Conservation (phyloP, 768 basidiomycete genomes). For the Hericium rajendrae region DNA sequence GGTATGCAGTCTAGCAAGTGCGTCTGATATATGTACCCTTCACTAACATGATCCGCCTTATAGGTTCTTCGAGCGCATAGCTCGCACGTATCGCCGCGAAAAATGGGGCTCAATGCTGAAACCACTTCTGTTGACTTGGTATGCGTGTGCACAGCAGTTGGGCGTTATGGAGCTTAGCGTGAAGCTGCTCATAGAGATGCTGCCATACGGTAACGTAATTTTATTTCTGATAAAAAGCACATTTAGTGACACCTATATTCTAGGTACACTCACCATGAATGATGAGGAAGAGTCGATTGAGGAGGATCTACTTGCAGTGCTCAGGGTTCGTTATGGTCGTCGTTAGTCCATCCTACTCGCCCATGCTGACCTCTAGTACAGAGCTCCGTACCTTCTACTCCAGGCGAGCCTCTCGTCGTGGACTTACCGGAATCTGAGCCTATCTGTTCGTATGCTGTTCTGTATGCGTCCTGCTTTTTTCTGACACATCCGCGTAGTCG, state of each 20-base stretch:
- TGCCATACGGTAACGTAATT: conserved; percentile 53
- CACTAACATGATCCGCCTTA: not conserved
- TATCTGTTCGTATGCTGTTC: conserved; percentile 39
- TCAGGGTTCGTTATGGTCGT: conserved; percentile 42
- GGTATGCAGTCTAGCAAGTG: conserved; percentile 34
- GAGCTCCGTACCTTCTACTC: conserved; percentile 60
- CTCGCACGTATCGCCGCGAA: conserved; percentile 80
- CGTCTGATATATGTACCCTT: no score
- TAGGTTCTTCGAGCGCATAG: conserved; percentile 91
- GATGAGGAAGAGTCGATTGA: conserved; percentile 46
- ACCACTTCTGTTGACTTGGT: conserved; percentile 72
- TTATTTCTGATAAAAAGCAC: not conserved
- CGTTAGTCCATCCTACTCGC: not conserved
- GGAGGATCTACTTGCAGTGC: conserved; percentile 63
- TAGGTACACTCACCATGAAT: conserved; percentile 27
- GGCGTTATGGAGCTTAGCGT: conserved; percentile 72
- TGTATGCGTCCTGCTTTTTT: conserved; percentile 5
- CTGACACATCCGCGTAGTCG: conserved; percentile 35
- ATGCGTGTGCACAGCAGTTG: conserved; percentile 69
- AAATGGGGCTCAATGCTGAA: conserved; percentile 68
- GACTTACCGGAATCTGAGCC: conserved; percentile 55
- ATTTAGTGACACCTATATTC: not conserved
- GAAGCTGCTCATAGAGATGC: conserved; percentile 72
- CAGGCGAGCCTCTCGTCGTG: conserved; percentile 48
- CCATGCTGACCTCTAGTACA: conserved; percentile 19